Evolutionary conservation across 2,329 filamentous ascomycete species (phyloP), one percentile per base, ranked within the genome.

Genomic region (Pseudocercospora crystallina): DNA sequence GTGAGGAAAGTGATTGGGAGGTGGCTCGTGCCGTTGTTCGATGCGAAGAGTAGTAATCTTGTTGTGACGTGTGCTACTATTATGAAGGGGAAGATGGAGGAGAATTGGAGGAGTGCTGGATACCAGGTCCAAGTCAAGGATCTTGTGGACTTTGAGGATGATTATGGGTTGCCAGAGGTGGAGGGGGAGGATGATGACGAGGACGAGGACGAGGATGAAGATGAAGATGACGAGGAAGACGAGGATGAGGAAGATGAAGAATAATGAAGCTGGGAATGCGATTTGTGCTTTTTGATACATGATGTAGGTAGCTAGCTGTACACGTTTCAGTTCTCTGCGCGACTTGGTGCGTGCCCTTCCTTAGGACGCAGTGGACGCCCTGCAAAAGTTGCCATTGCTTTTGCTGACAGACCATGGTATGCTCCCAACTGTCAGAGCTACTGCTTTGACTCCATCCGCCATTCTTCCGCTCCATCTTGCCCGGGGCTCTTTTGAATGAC

Each of bases 41-140:
- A 84, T 58, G 84, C 91, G 0, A 83, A 85, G 14, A 89, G 80
- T 68, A 85, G 90, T 57, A 95, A 97, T 67, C 75, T 96, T 45
- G 84, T 96, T 3, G 80, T 96, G 44, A 96, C 92, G 7, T 96
- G 92, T 68, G 88, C 90, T 14, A 86, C 87, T 12, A 81, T 90
- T 42, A 87, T 96, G 81, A 79, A 85, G 62, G 89, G 96, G 77
- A 89, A 80, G 53, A 83, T 96, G 61, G 82, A 86, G 62, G 84
- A 84, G 59, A 84, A 86, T 2, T 89, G 97, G 62, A 79, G 83
- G 59, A 76, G 75, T 1, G 84, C 83, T 49, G 90, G 90, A 0
- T 99, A 95, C 76, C 85, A 85, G 68, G 86, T 87, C 0, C 80
- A 89, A 65, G 79, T 88, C 34, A 85, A 85, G 65, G 78, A 85